phyloP scores from a whole-genome alignment of 305 asterid species.

The Fraxinus nigra region DNA sequence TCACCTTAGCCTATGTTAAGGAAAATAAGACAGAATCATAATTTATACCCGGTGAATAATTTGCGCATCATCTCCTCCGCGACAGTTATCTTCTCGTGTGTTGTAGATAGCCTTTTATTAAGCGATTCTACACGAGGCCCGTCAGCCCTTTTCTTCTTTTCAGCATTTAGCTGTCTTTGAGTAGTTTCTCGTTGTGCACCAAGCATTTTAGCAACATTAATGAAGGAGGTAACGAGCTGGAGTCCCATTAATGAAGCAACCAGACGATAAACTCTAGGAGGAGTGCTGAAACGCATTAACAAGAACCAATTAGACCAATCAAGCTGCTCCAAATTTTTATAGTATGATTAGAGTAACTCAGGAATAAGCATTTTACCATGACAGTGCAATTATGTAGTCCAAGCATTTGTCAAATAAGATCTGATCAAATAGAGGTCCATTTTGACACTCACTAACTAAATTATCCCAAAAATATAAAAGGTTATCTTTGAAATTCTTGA shows the following conservation, averaged over 20 bases:
- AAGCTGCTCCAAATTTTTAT: conserved; percentile 10
- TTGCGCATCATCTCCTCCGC: conserved; percentile 94
- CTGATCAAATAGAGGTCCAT: conserved; percentile 85
- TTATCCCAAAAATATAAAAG: conserved; percentile 80
- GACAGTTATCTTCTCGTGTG: conserved; percentile 84
- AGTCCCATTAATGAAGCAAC: conserved; percentile 93
- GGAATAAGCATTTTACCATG: conserved; percentile 63
- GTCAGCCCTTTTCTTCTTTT: conserved; percentile 69
- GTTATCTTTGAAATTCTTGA: conserved; percentile 86
- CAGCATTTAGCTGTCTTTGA: conserved; percentile 95
- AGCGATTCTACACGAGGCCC: conserved; percentile 95
- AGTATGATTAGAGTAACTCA: conserved; percentile 8
- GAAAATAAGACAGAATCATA: conserved; percentile 28
- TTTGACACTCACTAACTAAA: conserved; percentile 87
- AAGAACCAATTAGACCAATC: conserved; percentile 27
- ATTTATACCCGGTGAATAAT: conserved; percentile 75
- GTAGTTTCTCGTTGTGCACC: conserved; percentile 87
- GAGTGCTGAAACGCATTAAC: conserved; percentile 64
- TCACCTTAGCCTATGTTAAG: conserved; percentile 6
- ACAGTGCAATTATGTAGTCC: conserved; percentile 94
- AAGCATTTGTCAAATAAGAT: conserved; percentile 77
- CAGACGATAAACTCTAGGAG: conserved; percentile 94
- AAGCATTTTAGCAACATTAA: conserved; percentile 82
- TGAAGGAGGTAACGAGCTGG: conserved; percentile 94
- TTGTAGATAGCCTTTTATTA: conserved; percentile 61